A percentile compares a stretch with the other conserved stretches of the same genome.
Evolutionary conservation across 108 stramenopile species (phyloP).

Genomic region (Hondaea fermentalgiana): DNA sequence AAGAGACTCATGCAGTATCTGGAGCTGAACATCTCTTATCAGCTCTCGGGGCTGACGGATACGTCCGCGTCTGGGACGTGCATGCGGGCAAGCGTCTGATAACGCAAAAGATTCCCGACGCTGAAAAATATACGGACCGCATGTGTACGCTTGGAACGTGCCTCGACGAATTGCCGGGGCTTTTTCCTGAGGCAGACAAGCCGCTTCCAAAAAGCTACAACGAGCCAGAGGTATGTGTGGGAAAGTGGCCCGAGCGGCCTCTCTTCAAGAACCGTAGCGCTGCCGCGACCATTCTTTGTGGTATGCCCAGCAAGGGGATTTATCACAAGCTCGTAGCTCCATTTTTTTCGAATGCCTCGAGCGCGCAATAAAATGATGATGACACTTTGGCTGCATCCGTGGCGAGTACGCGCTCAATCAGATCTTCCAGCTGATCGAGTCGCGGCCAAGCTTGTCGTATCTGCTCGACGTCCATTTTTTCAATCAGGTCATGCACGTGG

Average conservation of each 20-base stretch:
- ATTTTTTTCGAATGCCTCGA: not conserved
- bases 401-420: not conserved
- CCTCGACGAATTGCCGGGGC: not conserved
- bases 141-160: not conserved
- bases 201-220: not conserved
- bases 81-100: not conserved
- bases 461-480: not conserved
- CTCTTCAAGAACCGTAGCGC: too few relatives aligned
- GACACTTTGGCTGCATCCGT: not conserved
- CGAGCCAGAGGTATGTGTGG: too few relatives aligned
- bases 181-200: not conserved
- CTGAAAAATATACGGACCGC: not conserved
- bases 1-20: not conserved
- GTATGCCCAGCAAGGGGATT: not conserved
- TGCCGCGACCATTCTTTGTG: not conserved
- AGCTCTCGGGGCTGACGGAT: not conserved
- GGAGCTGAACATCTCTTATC: not conserved
- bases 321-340: not conserved
- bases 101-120: not conserved
- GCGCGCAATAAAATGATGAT: not conserved
- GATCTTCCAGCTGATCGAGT: not conserved
- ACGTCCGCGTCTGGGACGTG: not conserved
- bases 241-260: too few relatives aligned
- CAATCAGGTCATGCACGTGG: not conserved
- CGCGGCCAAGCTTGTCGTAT: not conserved